These are phyloP conservation scores for Coemansia sp. DNA, from an alignment of 192 early-diverging fungal species.

Conservation along the genomic window DNA sequence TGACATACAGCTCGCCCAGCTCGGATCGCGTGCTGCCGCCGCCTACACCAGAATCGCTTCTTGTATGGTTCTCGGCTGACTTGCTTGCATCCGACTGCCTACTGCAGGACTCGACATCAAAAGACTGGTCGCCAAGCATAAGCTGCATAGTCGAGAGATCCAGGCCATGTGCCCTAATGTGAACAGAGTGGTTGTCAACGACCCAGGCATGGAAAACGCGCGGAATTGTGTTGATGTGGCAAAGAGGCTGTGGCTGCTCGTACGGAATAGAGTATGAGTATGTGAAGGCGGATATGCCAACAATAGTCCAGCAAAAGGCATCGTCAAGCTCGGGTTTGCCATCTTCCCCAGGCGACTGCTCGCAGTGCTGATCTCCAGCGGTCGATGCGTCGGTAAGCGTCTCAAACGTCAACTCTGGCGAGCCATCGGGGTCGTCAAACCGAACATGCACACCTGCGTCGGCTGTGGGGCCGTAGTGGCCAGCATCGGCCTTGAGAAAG, in stretches of 20 bases:
- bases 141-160: conserved; percentile 31
- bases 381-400: conserved; percentile 24
- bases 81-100: conserved; percentile 2
- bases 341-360: background rate
- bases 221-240: conserved; percentile 29
- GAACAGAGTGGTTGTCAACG: conserved; percentile 7
- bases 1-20: background rate
- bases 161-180: conserved; percentile 14
- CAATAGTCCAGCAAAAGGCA: conserved; percentile 85
- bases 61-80: background rate
- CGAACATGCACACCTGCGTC: conserved; percentile 15
- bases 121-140: conserved; percentile 20
- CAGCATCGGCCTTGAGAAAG: conserved; percentile 44
- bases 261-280: conserved; percentile 37
- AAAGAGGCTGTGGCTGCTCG: conserved; percentile 12
- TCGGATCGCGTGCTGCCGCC: background rate
- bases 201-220: conserved; percentile 20
- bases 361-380: background rate
- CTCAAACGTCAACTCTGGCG: conserved; percentile 56
- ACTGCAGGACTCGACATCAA: conserved; percentile 14
- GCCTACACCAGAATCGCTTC: background rate
- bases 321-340: conserved; percentile 65
- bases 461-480: conserved; percentile 33
- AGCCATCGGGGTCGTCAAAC: conserved; percentile 50
- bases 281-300: conserved; percentile 69